Conservation (phyloP, 2,329 filamentous ascomycete species). For the Parascedosporium putredinis region DNA sequence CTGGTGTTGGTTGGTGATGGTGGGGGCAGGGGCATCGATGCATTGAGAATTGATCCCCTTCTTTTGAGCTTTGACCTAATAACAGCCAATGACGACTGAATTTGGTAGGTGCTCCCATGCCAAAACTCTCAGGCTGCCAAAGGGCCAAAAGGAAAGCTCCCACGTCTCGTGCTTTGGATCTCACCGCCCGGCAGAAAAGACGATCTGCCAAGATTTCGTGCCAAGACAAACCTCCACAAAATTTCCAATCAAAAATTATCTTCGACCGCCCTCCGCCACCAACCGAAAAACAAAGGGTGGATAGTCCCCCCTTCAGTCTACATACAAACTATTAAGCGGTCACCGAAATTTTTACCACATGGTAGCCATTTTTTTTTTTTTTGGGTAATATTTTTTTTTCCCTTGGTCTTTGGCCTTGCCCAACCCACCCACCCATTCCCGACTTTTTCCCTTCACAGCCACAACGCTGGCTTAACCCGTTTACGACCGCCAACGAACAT, state of each 20-base stretch:
- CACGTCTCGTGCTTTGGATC: too few relatives aligned
- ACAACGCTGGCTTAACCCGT: not conserved
- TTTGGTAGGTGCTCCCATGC: not conserved
- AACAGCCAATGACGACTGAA: too few relatives aligned
- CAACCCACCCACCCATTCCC: not conserved
- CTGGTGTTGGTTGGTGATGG: too few relatives aligned
- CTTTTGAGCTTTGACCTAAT: too few relatives aligned
- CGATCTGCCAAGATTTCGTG: conserved; percentile 6
- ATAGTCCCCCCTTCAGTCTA: too few relatives aligned
- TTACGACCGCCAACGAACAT: not conserved
- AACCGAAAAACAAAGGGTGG: not conserved
- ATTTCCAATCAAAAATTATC: conserved; percentile 9
- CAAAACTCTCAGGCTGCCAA: not conserved
- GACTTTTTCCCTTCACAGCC: not conserved
- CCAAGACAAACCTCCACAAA: conserved; percentile 5
- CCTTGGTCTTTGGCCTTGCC: not conserved
- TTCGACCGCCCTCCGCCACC: not conserved
- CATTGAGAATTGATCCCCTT: too few relatives aligned
- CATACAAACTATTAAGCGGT: too few relatives aligned
- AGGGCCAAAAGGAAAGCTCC: not conserved
- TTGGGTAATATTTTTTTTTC: too few relatives aligned
- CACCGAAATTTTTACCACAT: not conserved
- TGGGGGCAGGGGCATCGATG: too few relatives aligned
- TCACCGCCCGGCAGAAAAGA: not conserved
- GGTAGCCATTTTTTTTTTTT: not conserved